Conservation (phyloP, 2,329 filamentous ascomycete genomes). For the Arachnomyces sp. region DNA sequence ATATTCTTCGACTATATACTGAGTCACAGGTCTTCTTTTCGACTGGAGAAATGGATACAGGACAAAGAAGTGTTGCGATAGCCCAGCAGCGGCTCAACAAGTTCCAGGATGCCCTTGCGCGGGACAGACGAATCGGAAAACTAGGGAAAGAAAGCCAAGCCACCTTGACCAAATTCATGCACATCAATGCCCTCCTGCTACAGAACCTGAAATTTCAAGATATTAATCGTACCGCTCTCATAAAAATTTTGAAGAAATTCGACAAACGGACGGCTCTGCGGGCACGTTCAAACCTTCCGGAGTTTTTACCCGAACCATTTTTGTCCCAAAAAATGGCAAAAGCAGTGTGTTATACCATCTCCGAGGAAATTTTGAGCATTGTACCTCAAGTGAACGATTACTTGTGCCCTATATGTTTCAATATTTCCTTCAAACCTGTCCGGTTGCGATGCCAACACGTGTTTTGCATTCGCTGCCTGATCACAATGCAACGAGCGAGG, state of each 20-base stretch:
- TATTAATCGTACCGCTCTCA: conserved; percentile 68
- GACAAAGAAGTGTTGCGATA: conserved; percentile 56
- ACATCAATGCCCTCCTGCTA: conserved; percentile 68
- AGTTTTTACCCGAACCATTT: conserved; percentile 51
- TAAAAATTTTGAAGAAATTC: conserved; percentile 86
- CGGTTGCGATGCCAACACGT: conserved; percentile 66
- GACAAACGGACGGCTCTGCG: conserved; percentile 75
- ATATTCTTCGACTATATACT: conserved; percentile 74
- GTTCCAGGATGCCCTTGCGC: conserved; percentile 60
- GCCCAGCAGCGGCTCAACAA: conserved; percentile 62
- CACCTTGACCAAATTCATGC: conserved; percentile 62
- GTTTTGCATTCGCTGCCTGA: conserved; percentile 77
- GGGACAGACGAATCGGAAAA: conserved; percentile 46
- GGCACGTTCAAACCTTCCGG: conserved; percentile 56
- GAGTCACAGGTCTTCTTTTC: conserved; percentile 78
- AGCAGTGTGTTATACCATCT: conserved; percentile 67
- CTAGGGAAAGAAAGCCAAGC: conserved; percentile 51
- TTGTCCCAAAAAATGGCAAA: conserved; percentile 63
- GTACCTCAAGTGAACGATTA: conserved; percentile 82
- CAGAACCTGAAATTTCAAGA: conserved; percentile 76
- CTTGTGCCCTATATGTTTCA: conserved; percentile 71
- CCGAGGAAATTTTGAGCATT: conserved; percentile 61
- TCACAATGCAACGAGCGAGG: conserved; percentile 66
- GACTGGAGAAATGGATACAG: conserved; percentile 63
- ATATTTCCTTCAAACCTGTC: conserved; percentile 75